Base-by-base conservation (phyloP, 2,329 filamentous ascomycete genomes). In the Clathrospora elynae region DNA sequence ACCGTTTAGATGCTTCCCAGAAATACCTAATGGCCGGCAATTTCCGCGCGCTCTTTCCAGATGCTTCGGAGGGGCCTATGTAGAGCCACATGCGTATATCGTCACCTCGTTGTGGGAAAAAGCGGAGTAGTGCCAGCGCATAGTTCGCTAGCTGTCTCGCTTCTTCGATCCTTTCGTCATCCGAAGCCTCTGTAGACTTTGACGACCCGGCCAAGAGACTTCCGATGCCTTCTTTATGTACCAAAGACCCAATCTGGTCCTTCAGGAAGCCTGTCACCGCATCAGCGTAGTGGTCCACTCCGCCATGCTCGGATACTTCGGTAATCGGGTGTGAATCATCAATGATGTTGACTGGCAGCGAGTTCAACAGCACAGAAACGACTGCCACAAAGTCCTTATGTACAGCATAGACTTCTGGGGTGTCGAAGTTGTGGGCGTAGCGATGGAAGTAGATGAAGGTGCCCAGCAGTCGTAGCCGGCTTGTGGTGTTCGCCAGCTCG, bases 1-100 rank as follows among this genome's bases (percentile, higher is more conserved):
- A 85, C 13, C 71, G 70, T 46, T 74, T 77, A 33, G 82, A 78
- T 18, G 82, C 82, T 39, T 86, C 79, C 90, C 93, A 96, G 55
- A 97, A 88, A 62, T 90, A 96, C 55, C 86, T 85, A 44, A 92
- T 84, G 0, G 87, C 84, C 0, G 88, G 86, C 6, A 85, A 44
- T 51, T 59, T 66, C 5, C 65, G 57, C 18, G 67, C 48, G 6
- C 52, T 48, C 46, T 72, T 54, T 5, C 48, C 49, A 60, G 67
- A 52, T 36, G 64, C 51, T 2, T 77, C 71, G 4, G 87, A 76
- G 29, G 86, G 83, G 0, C 90, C 88, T 26, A 93, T 78, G 62
- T 93, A 97, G 1, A 97, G 76, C 73, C 90, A 92, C 89, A 97
- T 95, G 14, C 91, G 86, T 47, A 96, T 95, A 46, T 96, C 90